Percentiles rank a stretch among this genome's conserved stretches.
phyloP scores from a whole-genome alignment of 768 basidiomycete species.

The Mycena alexandri region DNA sequence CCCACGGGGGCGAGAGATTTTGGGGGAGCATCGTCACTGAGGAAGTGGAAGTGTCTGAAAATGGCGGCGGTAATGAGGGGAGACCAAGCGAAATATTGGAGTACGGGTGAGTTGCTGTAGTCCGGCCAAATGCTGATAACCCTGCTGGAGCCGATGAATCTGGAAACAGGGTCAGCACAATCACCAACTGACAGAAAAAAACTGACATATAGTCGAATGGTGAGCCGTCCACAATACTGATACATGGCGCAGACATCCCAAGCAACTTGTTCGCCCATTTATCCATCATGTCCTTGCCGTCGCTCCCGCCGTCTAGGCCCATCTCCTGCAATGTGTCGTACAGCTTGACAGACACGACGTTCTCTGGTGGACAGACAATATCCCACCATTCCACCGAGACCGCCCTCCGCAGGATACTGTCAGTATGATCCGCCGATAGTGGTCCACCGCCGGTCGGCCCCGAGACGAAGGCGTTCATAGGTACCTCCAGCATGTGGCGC shows the following conservation, averaged over 20 bases:
- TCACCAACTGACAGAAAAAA: too few species aligned
- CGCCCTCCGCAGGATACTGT: background rate
- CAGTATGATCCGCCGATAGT: background rate
- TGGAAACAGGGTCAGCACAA: background rate
- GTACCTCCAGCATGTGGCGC: slow-evolving; percentile 18
- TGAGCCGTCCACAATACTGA: slow-evolving; percentile 9
- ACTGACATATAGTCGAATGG: slow-evolving; percentile 25
- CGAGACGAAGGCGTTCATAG: slow-evolving; percentile 30
- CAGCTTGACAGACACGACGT: slow-evolving; percentile 8
- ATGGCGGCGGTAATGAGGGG: slow-evolving; percentile 25
- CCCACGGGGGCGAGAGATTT: background rate
- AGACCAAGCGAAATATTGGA: slow-evolving; percentile 32
- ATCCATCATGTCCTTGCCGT: slow-evolving; percentile 8
- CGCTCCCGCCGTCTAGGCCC: background rate
- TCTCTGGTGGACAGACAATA: background rate
- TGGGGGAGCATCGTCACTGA: background rate
- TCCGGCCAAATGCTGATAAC: slow-evolving; percentile 27
- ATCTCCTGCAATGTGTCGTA: slow-evolving; percentile 1
- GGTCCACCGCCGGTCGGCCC: slow-evolving; percentile 30
- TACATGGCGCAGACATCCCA: slow-evolving; percentile 2
- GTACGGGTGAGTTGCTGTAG: slow-evolving; percentile 16
- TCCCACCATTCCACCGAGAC: slow-evolving; percentile 20
- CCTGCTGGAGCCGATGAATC: slow-evolving; percentile 7
- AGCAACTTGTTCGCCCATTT: slow-evolving; percentile 20
- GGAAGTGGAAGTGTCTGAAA: slow-evolving; percentile 14